A percentile compares a stretch with the other conserved stretches of the same genome.
These are phyloP conservation scores for Tylopilus felleus DNA, from an alignment of 768 basidiomycete species.

Conservation along the genomic window DNA sequence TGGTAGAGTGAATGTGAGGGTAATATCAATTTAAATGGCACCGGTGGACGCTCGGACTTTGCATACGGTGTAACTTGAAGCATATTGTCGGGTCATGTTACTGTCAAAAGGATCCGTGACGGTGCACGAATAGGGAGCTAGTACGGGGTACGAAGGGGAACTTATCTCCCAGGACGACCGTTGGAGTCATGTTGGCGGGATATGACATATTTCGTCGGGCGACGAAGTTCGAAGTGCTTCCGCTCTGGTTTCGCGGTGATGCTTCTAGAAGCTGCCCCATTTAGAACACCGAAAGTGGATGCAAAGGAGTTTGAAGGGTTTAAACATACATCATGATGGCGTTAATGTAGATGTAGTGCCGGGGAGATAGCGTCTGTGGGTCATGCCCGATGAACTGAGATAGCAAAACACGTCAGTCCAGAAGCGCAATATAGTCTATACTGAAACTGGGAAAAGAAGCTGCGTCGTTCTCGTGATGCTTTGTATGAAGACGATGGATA, in stretches of 20 bases:
- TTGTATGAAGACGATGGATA: background rate
- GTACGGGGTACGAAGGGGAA: background rate
- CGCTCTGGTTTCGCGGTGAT: background rate
- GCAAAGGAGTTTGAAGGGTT: background rate
- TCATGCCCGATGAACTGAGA: background rate
- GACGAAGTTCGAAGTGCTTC: background rate
- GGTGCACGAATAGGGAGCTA: background rate
- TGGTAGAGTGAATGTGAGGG: background rate
- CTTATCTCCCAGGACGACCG: background rate
- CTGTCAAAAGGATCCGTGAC: background rate
- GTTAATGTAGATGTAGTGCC: background rate
- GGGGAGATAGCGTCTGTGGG: background rate
- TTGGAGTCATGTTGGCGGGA: background rate
- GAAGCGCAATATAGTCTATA: background rate
- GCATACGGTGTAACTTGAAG: background rate
- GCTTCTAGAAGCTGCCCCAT: background rate
- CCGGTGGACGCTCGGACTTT: background rate
- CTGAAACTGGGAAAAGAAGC: slow-evolving; percentile 1
- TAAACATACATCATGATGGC: too few species aligned
- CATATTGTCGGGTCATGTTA: background rate
- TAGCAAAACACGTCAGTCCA: background rate
- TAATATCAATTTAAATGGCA: background rate
- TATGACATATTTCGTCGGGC: background rate
- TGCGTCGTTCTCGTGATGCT: too few species aligned
- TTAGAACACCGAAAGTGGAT: background rate